These are phyloP conservation scores for Mycena kentingensis DNA, from an alignment of 768 basidiomycete species.

Conservation along the genomic window DNA sequence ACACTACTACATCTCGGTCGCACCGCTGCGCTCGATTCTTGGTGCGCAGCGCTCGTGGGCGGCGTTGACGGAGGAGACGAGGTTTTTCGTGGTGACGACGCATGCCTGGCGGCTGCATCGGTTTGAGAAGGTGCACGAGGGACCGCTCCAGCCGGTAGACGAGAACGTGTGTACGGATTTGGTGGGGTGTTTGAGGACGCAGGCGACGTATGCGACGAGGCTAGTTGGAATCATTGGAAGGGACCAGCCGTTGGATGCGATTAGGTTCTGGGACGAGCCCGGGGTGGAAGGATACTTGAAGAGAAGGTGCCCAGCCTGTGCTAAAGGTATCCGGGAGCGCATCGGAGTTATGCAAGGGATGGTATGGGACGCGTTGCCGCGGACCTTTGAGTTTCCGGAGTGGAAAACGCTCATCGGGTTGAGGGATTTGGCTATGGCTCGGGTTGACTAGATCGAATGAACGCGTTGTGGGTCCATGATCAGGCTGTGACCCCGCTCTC, in stretches of 20 bases:
- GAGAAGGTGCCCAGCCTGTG: background rate
- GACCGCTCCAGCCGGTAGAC: background rate
- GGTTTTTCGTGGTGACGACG: background rate
- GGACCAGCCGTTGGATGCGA: slow-evolving; percentile 1
- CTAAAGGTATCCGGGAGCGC: background rate
- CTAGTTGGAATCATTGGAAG: background rate
- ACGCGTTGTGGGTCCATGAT: too few species aligned
- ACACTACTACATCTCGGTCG: slow-evolving; percentile 1
- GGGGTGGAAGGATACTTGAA: background rate
- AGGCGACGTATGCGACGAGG: background rate
- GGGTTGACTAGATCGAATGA: background rate
- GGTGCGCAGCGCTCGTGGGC: background rate
- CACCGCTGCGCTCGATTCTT: slow-evolving; percentile 1
- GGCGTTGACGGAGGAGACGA: background rate
- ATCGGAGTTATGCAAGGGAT: background rate
- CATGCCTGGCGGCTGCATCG: slow-evolving; percentile 3
- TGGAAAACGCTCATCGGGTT: background rate
- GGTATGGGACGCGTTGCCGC: background rate
- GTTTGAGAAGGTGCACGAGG: slow-evolving; percentile 1
- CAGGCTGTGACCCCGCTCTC: too few species aligned
- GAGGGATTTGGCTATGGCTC: background rate
- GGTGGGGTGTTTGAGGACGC: background rate
- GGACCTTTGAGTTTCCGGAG: background rate
- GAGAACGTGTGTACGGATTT: background rate
- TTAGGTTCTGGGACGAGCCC: slow-evolving; percentile 2